A percentile compares a stretch with the other conserved stretches of the same genome.
These are phyloP conservation scores for Aphanoascus verrucosus DNA, from an alignment of 2,329 filamentous ascomycete species.

Conservation along the genomic window DNA sequence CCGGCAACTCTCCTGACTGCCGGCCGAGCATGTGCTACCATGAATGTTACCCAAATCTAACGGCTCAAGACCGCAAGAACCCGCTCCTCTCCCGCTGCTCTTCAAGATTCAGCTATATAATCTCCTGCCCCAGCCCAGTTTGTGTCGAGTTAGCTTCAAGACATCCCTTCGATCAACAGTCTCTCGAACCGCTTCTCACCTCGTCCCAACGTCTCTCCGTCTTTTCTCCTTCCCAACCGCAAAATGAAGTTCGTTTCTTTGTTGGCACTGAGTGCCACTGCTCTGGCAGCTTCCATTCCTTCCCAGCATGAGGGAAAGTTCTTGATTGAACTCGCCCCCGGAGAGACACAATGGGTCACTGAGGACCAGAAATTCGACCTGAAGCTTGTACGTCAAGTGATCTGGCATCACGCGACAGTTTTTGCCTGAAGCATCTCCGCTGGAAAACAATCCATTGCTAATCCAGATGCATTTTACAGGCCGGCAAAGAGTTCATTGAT, in stretches of 20 bases:
- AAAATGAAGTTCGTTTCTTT: conserved; percentile 30
- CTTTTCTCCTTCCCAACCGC: background rate
- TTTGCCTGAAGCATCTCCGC: background rate
- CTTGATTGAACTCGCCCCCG: conserved; percentile 72
- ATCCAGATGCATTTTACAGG: conserved; percentile 38
- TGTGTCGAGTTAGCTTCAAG: background rate
- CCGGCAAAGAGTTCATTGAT: conserved; percentile 85
- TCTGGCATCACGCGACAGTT: too few relatives aligned
- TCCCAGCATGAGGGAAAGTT: conserved; percentile 40
- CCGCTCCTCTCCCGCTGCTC: background rate
- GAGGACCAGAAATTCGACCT: conserved; percentile 94
- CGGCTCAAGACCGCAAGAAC: conserved; percentile 2
- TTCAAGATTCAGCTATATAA: conserved; percentile 4
- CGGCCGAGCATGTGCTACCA: background rate
- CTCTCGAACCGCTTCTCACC: background rate
- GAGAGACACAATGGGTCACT: conserved; percentile 73
- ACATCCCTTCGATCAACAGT: background rate
- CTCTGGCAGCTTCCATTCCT: conserved; percentile 25
- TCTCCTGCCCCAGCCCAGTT: background rate
- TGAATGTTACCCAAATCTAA: background rate
- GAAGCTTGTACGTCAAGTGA: conserved; percentile 50
- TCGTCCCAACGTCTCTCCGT: background rate
- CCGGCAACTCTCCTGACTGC: background rate
- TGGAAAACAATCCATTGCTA: background rate
- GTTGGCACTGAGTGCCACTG: conserved; percentile 26